Evolutionary conservation across 768 basidiomycete species (phyloP).

Genomic region (Cystoderma amianthinum): DNA sequence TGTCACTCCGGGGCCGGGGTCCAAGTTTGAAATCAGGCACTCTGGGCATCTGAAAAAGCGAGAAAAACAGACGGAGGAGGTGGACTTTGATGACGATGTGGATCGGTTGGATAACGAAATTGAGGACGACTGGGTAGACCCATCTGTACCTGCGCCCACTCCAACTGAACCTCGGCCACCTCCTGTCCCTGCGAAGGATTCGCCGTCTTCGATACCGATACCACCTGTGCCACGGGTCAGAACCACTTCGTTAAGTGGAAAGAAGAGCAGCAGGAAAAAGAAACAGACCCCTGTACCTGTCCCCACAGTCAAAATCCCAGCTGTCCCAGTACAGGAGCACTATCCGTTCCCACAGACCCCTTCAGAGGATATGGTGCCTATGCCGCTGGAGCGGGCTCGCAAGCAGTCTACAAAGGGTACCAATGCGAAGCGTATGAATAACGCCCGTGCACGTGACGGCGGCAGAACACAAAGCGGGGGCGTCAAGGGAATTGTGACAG

Average conservation of each 20-base stretch:
- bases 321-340: constrained; percentile 28
- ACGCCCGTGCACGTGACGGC: constrained; percentile 67
- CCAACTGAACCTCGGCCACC: not conserved
- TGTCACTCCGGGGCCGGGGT: constrained; percentile 56
- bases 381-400: constrained; percentile 12
- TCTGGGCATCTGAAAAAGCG: constrained; percentile 12
- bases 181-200: not conserved
- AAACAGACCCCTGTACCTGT: constrained; percentile 35
- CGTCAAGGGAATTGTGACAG: constrained; percentile 65
- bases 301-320: constrained; percentile 32
- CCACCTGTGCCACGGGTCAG: constrained; percentile 8
- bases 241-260: constrained; percentile 11
- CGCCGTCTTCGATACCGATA: not conserved
- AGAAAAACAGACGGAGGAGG: constrained; percentile 17
- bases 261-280: constrained; percentile 29
- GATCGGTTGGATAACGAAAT: constrained; percentile 39
- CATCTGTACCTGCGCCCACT: constrained; percentile 35
- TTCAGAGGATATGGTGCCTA: constrained; percentile 19
- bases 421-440: constrained; percentile 69
- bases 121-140: constrained; percentile 66
- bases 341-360: constrained; percentile 62
- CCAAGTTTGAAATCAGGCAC: constrained; percentile 26
- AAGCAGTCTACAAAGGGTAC: constrained; percentile 6
- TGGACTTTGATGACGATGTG: constrained; percentile 19
- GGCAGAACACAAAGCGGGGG: constrained; percentile 83